Conservation (phyloP, 805 yeast genomes). For the Starmera pachycereana region DNA sequence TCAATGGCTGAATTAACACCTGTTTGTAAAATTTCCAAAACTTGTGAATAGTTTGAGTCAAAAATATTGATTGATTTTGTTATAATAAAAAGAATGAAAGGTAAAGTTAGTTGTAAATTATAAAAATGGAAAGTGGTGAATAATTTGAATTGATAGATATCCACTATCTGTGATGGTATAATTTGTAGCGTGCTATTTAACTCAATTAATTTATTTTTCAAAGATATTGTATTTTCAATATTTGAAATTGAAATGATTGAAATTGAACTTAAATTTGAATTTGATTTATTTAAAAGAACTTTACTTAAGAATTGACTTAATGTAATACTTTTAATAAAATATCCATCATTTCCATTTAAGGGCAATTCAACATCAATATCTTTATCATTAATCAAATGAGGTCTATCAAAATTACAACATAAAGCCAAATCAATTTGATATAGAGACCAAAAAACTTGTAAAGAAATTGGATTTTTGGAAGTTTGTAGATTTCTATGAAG, state of each 20-base stretch:
- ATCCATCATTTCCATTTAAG: slow-evolving; percentile 19
- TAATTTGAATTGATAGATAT: slow-evolving; percentile 31
- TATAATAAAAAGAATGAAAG: slow-evolving; percentile 30
- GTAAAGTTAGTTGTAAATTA: slow-evolving; percentile 30
- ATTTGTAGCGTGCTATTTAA: slow-evolving; percentile 26
- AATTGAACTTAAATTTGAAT: slow-evolving; percentile 27
- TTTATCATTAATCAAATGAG: slow-evolving; percentile 32
- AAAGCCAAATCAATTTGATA: slow-evolving; percentile 30
- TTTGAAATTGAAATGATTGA: slow-evolving; percentile 20
- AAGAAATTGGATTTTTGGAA: slow-evolving; percentile 18
- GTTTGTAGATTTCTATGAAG: slow-evolving; percentile 29
- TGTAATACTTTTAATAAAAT: slow-evolving; percentile 24
- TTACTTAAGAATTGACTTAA: slow-evolving; percentile 28
- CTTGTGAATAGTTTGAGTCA: slow-evolving; percentile 24
- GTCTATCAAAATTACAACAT: slow-evolving; percentile 36
- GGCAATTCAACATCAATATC: slow-evolving; percentile 35
- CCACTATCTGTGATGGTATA: slow-evolving; percentile 15
- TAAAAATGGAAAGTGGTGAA: slow-evolving; percentile 32
- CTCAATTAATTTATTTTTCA: slow-evolving; percentile 24
- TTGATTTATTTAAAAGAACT: slow-evolving; percentile 27
- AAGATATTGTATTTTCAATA: slow-evolving; percentile 28
- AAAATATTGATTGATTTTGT: slow-evolving; percentile 11
- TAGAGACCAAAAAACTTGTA: slow-evolving; percentile 30
- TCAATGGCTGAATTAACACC: slow-evolving; percentile 31
- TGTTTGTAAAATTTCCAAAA: slow-evolving; percentile 27